Base-by-base conservation (phyloP, 139 green algal species). In the Penium margaritaceum region DNA sequence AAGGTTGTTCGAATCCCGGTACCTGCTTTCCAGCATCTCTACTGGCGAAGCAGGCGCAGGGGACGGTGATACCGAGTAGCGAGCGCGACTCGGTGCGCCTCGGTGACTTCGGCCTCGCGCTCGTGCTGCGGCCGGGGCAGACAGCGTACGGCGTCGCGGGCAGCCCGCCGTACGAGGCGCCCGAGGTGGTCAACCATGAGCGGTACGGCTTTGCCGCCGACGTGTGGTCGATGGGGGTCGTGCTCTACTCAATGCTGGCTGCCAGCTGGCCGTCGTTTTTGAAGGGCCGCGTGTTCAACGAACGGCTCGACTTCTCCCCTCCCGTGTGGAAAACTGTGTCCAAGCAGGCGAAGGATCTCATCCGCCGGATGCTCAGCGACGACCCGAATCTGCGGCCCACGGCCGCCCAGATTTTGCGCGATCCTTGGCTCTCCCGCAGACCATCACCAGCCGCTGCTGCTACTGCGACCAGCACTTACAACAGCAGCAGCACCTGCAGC, bases 181-280 rank as follows among this genome's bases (percentile, higher is more conserved):
- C 66, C 1, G 66, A 74, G 7, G 37, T 74, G 35, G 33, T 74
- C 0, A 12, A 34, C 0, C 38, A 63, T 5, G 30, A 63, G 12
- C 21, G 34, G 4, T 74, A 63, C 1, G 37, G 24, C n/a, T 24
- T 24, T n/a, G 44, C 35, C 12, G 66, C 66, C 5, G 66, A 74
- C 34, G 24, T 74, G 32, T 74, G 66, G 66, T 58, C 33, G 0
- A 34, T 74, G n/a, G 66, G 66, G 30, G 37, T 63, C 4, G 38
- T 74, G 19, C 54, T 74, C 7, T 74, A 63, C 66, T 43, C n/a
- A 21, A 35, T 74, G 39, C 41, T 74, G 15, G 36, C 66, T 60
- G 17, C 51, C 51, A 60, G 24, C 5, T 60, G 51, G 51, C 51
- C 51, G 24, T n/a, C 51, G 51, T 60, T 60, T 60, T n/a, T n/a